Evolutionary conservation across 306 rosid genomes (phyloP).

Genomic region (Ochetophila trinervis): DNA sequence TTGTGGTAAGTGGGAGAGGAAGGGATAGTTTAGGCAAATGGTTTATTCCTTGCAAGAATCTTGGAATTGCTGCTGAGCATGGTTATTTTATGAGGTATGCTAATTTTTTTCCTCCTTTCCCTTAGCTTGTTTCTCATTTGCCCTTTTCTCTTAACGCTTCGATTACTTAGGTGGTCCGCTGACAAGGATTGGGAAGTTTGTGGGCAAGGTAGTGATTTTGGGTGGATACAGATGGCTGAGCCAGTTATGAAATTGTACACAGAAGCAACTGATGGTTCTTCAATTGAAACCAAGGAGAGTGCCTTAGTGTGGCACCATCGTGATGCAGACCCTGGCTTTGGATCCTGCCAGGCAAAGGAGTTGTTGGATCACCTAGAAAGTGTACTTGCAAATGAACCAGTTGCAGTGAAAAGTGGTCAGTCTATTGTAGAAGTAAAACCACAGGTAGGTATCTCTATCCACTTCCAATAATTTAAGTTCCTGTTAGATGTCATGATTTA

Average conservation of each 20-base stretch:
- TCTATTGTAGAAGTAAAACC: conserved; percentile 71
- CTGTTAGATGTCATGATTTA: background rate
- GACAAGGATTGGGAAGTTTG: conserved; percentile 52
- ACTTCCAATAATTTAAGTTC: background rate
- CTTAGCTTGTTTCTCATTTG: background rate
- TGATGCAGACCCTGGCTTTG: conserved; percentile 69
- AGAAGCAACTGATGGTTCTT: conserved; percentile 68
- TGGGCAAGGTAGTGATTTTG: conserved; percentile 49
- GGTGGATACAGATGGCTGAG: conserved; percentile 61
- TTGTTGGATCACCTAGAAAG: conserved; percentile 67
- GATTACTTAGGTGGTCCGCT: conserved; percentile 49
- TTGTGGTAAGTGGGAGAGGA: conserved; percentile 61
- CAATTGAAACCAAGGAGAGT: conserved; percentile 60
- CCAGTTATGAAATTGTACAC: conserved; percentile 64
- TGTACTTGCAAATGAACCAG: conserved; percentile 70
- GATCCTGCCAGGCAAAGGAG: conserved; percentile 69
- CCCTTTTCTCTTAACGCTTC: background rate
- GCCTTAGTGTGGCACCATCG: conserved; percentile 74
- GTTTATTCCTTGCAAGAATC: conserved; percentile 51
- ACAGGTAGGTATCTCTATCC: conserved; percentile 41
- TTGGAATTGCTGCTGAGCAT: conserved; percentile 63
- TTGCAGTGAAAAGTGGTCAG: conserved; percentile 60
- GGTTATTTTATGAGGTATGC: conserved; percentile 54
- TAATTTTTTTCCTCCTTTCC: background rate
- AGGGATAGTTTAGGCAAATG: conserved; percentile 48